Evolutionary conservation across 495 filamentous ascomycete species (phyloP).

Genomic region (Cercophora newfieldiana): DNA sequence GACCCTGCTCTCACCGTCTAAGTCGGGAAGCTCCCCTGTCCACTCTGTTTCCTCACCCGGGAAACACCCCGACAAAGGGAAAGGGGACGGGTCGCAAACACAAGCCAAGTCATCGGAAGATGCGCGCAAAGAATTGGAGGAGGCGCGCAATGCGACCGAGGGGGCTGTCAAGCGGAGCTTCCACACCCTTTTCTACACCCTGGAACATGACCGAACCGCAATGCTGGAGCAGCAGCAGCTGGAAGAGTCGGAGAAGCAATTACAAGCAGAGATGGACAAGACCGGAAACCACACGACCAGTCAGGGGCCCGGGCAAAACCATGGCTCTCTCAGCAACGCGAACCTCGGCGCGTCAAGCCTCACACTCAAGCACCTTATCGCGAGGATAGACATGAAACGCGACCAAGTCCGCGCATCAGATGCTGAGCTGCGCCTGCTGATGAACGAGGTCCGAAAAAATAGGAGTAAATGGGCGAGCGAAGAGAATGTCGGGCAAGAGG

Average conservation of each 20-base stretch:
- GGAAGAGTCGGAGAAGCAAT: constrained; percentile 92
- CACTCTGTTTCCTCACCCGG: constrained; percentile 53
- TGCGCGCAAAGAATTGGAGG: constrained; percentile 87
- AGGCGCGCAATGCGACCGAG: constrained; percentile 90
- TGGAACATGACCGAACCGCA: constrained; percentile 91
- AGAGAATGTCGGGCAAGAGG: constrained; percentile 94
- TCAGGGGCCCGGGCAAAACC: constrained; percentile 53
- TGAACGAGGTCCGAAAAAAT: constrained; percentile 97
- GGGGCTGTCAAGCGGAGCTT: constrained; percentile 87
- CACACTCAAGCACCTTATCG: constrained; percentile 94
- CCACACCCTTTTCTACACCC: constrained; percentile 87
- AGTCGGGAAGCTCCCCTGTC: constrained; percentile 59
- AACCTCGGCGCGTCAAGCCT: constrained; percentile 97
- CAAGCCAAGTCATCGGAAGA: constrained; percentile 74
- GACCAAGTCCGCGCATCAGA: constrained; percentile 86
- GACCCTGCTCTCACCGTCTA: constrained; percentile 54
- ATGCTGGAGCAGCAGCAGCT: constrained; percentile 98
- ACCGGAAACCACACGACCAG: constrained; percentile 48
- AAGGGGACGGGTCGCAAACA: constrained; percentile 43
- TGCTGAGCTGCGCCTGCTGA: constrained; percentile 82
- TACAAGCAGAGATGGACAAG: constrained; percentile 90
- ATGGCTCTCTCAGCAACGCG: constrained; percentile 85
- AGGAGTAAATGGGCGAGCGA: constrained; percentile 98
- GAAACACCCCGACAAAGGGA: constrained; percentile 48
- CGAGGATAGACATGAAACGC: constrained; percentile 88